These are phyloP conservation scores for Nakazawaea ishiwadae DNA, from an alignment of 805 yeast genomes.

Conservation along the genomic window DNA sequence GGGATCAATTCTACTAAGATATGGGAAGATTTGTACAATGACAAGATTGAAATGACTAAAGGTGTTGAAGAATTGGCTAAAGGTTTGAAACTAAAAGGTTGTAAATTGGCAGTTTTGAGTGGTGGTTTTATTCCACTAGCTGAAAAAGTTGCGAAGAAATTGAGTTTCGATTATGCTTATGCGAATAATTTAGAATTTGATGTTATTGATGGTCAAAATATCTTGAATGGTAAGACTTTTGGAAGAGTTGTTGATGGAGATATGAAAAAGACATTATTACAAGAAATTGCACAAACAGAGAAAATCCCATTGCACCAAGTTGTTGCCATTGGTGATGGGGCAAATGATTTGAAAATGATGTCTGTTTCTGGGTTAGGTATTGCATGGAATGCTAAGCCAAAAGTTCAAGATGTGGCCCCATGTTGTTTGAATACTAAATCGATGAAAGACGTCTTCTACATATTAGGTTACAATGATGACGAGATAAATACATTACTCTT, in stretches of 20 bases:
- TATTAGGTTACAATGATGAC: conserved; percentile 65
- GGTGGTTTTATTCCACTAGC: conserved; percentile 97
- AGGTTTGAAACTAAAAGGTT: conserved; percentile 56
- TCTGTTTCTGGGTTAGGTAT: conserved; percentile 85
- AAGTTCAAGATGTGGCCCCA: conserved; percentile 82
- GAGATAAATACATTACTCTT: conserved; percentile 36
- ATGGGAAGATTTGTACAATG: conserved; percentile 69
- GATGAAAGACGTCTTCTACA: conserved; percentile 71
- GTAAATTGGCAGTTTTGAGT: conserved; percentile 78
- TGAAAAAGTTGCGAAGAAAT: conserved; percentile 55
- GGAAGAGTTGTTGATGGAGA: conserved; percentile 88
- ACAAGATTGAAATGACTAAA: conserved; percentile 67
- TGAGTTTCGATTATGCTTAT: conserved; percentile 80
- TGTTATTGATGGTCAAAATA: conserved; percentile 31
- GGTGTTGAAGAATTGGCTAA: conserved; percentile 75
- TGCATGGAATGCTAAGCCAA: conserved; percentile 97
- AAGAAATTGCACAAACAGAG: conserved; percentile 54
- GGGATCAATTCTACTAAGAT: conserved; percentile 72
- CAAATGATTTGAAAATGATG: conserved; percentile 95
- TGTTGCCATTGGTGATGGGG: conserved; percentile 95
- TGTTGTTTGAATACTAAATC: conserved; percentile 70
- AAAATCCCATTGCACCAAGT: conserved; percentile 45
- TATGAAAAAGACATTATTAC: conserved; percentile 70
- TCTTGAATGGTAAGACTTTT: conserved; percentile 67
- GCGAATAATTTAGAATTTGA: conserved; percentile 68